Base-by-base conservation (phyloP, 495 filamentous ascomycete species). In the Pseudevernia furfuracea region DNA sequence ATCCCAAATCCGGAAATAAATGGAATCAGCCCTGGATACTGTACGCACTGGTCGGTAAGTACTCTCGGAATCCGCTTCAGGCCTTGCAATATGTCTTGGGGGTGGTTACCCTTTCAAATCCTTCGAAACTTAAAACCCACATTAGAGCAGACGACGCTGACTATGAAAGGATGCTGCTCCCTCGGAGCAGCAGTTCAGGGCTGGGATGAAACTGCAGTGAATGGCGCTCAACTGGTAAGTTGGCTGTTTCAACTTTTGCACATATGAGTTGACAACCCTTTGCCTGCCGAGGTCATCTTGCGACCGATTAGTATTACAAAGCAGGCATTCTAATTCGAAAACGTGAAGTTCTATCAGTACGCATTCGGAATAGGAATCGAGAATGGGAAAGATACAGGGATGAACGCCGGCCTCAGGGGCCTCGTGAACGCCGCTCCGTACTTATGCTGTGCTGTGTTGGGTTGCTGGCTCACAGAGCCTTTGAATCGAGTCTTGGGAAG, bases 191-290 rank as follows among this genome's bases (percentile, higher is more conserved):
- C 79, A 41, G 80, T 83, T 7, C 84, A 87, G 69, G 83, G 82
- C 9, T 84, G 84, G 86, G 86, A 90, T 67, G 87, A 93, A 71
- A 90, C 89, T 0, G 88, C 89, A 64, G 87, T 89, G 69, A 92
- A 91, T 66, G 89, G 88, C 53, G 89, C 88, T 5, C 87, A 90
- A 66, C 76, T 84, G 30, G 52, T 55, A 55, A 55, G 52, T 55
- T 17, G n/a, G n/a, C n/a, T 34, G 28, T 28, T 17, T 53, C 11
- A 19, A n/a, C n/a, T n/a, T n/a, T n/a, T n/a, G n/a, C n/a, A n/a
- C n/a, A n/a, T n/a, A 58, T 57, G 46, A 11, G 2, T 11, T 44
- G n/a, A 36, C 36, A 28, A 36, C 4, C 19, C 48, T 21, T 23
- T 38, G 17, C 43, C 21, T 11, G 19, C 6, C 10, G 46, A 48